Conservation (phyloP, 371 early-diverging fungal genomes). For the Rhizoclosmatium hyalinum region DNA sequence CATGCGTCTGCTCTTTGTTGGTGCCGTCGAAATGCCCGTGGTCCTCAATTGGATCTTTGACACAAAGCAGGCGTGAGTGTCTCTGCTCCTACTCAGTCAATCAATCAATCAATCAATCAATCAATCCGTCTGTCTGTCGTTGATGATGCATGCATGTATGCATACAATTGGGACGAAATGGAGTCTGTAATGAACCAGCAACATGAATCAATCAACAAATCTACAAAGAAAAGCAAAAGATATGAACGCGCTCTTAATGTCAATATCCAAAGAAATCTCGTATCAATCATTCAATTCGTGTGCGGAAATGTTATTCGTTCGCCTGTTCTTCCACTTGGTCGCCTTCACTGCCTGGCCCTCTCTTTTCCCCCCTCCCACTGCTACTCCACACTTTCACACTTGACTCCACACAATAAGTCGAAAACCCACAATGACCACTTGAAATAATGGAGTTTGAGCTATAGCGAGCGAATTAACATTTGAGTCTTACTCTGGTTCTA, state of each 20-base stretch:
- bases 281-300: too few species aligned
- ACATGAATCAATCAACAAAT: background rate
- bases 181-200: background rate
- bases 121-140: too few species aligned
- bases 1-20: constrained; percentile 85
- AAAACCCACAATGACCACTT: too few species aligned
- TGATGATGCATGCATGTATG: too few species aligned
- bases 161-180: too few species aligned
- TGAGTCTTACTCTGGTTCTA: too few species aligned
- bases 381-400: background rate
- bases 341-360: background rate
- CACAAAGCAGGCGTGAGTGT: background rate
- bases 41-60: constrained; percentile 17
- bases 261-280: background rate
- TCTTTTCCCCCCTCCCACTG: background rate
- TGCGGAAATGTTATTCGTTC: too few species aligned
- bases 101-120: background rate
- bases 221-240: background rate
- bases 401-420: background rate
- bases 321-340: too few species aligned
- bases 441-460: too few species aligned
- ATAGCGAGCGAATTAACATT: too few species aligned
- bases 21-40: constrained; percentile 66
- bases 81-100: background rate
- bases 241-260: background rate